Base-by-base conservation (phyloP, 495 filamentous ascomycete genomes). In the Hypoxylon subgilvum region DNA sequence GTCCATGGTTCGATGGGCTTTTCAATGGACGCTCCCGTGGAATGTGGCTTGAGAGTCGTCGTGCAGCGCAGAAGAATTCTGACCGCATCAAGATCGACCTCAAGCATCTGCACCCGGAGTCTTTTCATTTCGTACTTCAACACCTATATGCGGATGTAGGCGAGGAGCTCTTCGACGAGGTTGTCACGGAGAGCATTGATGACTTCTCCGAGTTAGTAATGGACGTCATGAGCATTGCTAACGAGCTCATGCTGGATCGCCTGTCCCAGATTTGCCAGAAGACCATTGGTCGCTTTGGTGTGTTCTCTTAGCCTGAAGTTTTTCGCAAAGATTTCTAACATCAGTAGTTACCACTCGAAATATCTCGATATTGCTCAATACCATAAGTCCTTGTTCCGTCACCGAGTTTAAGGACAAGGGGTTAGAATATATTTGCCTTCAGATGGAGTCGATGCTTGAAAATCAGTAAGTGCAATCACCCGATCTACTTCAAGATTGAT, bases 241-340 rank as follows among this genome's bases (percentile, higher is more conserved):
- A 98, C 65, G 94, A 97, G 64, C 78, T 98, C 53, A 96, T 98
- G 92, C 82, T 98, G 28, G 93, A 97, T 68, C 79, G 91, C 21
- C 74, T 98, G 19, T 90, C 88, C 9, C 90, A 96, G 68, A 84
- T 93, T 10, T 97, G 93, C 70, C 94, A 98, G 66, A 86, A 86
- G 49, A 74, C 90, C 35, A 82, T 97, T 53, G 94, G 94, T n/a
- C 83, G 81, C 31, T 96, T 92, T 72, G 67, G 67, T 88, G 48
- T 35, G 64, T 61, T 31, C 3, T 38, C 16, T 34, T 47, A 17
- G 17, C 35, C 27, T 9, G n/a, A 35, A 4, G 6, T 6, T 6
- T 4, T 32, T 14, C 42, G 40, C 16, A 34, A 14, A 53, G 85
- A 7, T 12, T 25, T 6, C 47, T 65, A 55, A 65, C 51, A 6